Evolutionary conservation across 2,329 filamentous ascomycete species (phyloP), one percentile per base, ranked within the genome.

Genomic region (Ceratocystis eucalypticola): DNA sequence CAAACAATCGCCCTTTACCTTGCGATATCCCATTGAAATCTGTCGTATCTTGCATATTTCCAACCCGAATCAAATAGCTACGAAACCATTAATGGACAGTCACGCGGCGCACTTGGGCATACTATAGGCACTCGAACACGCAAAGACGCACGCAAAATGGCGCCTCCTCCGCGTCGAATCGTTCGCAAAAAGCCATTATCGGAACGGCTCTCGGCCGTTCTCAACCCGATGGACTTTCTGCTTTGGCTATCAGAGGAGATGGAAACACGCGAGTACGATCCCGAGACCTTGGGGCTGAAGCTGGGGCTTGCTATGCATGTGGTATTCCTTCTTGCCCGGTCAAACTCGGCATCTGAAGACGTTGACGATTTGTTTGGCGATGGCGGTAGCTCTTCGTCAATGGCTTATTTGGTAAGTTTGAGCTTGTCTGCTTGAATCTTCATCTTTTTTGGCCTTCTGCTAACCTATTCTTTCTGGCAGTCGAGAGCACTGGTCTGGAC

Each of bases 231-330:
- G 78, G 94, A 99, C 76, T 89, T 93, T 72, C 78, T 94, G 65
- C 84, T 99, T 20, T 96, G 91, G 88, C 76, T 96, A 1, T 95
- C 90, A 0, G 93, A 97, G 74, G 90, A 96, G 76, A 82, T 99
- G 68, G 92, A 96, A 74, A 91, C 91, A 33, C 87, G 88, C 73
- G 89, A 96, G 71, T 95, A 91, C 86, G 89, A 96, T 71, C 90
- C 93, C 22, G 87, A 89, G 70, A 78, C 85, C 45, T 88, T 90
- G 74, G 88, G 90, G 30, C 83, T 85, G 4, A 86, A 89, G 64
- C 78, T 96, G 20, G 93, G 91, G 4, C 71, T 96, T 33, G 82
- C 74, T 0, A 79, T 92, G 71, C 97, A 97, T 75, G 77, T 96
- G 50, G 71, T 87, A 41, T 93, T 96, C 73, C 79, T 96, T 65